A percentile compares a stretch with the other conserved stretches of the same genome.
phyloP scores from a whole-genome alignment of 2,329 filamentous ascomycete species.

The Sporothrix pallida region DNA sequence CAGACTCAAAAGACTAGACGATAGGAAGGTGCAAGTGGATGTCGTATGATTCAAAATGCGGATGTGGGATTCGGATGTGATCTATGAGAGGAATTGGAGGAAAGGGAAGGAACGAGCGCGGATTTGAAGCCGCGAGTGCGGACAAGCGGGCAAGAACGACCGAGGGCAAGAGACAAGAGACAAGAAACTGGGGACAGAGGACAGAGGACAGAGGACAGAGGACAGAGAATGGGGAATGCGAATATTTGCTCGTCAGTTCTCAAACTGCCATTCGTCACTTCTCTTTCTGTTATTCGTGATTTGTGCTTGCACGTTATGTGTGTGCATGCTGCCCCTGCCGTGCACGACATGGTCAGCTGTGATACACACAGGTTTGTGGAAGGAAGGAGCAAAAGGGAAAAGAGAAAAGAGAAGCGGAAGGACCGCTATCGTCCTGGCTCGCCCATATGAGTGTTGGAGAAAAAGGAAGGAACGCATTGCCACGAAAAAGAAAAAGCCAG shows the following conservation, averaged over 20 bases:
- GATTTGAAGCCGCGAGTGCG: background rate
- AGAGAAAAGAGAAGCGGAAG: background rate
- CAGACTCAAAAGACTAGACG: background rate
- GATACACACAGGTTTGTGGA: background rate
- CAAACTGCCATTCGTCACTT: background rate
- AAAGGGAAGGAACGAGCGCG: conserved; percentile 6
- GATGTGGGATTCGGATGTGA: too few relatives aligned
- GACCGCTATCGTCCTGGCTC: too few relatives aligned
- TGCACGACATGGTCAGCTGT: conserved; percentile 1
- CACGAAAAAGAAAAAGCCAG: background rate
- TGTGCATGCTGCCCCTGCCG: background rate
- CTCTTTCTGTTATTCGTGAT: background rate
- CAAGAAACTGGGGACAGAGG: too few relatives aligned
- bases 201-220: too few relatives aligned
- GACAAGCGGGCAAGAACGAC: background rate
- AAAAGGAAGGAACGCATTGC: background rate
- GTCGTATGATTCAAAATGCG: background rate
- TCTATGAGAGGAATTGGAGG: too few relatives aligned
- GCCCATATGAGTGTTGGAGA: too few relatives aligned
- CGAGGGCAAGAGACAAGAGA: background rate
- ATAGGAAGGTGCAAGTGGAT: background rate
- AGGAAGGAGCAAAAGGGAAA: background rate
- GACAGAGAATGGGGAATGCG: background rate
- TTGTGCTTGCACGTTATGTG: background rate
- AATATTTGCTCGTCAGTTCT: background rate